Percentiles rank a stretch among this genome's conserved stretches.
phyloP scores from a whole-genome alignment of 192 early-diverging fungal genomes.

The Thoreauomyces humboldtii region DNA sequence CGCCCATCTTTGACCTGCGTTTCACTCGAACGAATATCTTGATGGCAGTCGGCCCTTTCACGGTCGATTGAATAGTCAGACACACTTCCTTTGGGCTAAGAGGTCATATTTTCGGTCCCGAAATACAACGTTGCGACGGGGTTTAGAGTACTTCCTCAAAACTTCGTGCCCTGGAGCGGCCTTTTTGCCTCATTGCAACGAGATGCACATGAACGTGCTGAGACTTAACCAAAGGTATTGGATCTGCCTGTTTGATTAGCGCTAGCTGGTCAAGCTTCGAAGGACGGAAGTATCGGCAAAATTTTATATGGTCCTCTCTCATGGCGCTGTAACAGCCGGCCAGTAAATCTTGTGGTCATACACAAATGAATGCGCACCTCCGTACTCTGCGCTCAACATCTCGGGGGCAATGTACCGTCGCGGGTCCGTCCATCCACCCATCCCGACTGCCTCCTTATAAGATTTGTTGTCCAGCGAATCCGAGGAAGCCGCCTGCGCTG shows the following conservation, averaged over 20 bases:
- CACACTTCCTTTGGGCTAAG: too few relatives aligned
- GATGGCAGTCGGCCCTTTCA: slow-evolving; percentile 77
- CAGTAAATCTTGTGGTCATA: slow-evolving; percentile 72
- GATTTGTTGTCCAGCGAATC: slow-evolving; percentile 1
- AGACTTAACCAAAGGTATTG: too few relatives aligned
- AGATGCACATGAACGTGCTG: too few relatives aligned
- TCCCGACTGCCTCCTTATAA: slow-evolving; percentile 13
- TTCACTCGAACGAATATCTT: slow-evolving; percentile 86
- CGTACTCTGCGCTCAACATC: slow-evolving; percentile 69
- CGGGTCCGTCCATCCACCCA: slow-evolving; percentile 49
- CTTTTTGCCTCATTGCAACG: too few relatives aligned
- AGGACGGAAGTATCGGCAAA: too few relatives aligned
- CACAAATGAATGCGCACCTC: slow-evolving; percentile 69
- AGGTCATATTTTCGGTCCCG: too few relatives aligned
- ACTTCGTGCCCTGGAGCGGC: too few relatives aligned
- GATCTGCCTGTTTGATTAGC: too few relatives aligned
- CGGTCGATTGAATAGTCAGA: neutral
- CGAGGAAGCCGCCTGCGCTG: neutral
- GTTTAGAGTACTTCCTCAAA: too few relatives aligned
- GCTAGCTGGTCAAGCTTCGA: too few relatives aligned
- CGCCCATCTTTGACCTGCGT: slow-evolving; percentile 80
- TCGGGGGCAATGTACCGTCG: slow-evolving; percentile 49
- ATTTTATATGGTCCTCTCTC: too few relatives aligned
- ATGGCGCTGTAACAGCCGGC: slow-evolving; percentile 33
- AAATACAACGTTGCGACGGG: too few relatives aligned